Conservation (phyloP, 306 rosid genomes). For the peach (Prunus persica) region DNA sequence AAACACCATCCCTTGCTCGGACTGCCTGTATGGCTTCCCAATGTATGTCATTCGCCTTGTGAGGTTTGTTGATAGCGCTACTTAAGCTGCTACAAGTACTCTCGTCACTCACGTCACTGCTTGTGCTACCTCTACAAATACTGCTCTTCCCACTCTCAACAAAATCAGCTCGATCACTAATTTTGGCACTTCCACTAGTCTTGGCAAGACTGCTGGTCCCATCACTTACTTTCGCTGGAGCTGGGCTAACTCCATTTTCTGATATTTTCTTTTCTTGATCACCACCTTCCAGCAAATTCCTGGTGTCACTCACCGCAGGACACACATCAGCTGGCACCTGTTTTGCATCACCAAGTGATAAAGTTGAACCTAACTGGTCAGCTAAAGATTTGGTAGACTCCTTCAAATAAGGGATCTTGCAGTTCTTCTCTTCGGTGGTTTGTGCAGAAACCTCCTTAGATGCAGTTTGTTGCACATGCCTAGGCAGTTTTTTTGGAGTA, state of each 20-base stretch:
- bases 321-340: conserved; percentile 17
- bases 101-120: conserved; percentile 55
- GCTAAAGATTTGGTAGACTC: conserved; percentile 28
- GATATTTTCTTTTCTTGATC: conserved; percentile 31
- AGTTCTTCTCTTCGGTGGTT: conserved; percentile 11
- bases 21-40: conserved; percentile 62
- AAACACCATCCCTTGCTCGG: conserved; percentile 37
- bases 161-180: conserved; percentile 36
- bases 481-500: conserved; percentile 26
- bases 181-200: conserved; percentile 40
- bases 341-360: conserved; percentile 32
- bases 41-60: conserved; percentile 49
- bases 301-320: conserved; percentile 7
- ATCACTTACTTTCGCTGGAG: conserved; percentile 36
- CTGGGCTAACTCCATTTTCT: conserved; percentile 20
- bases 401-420: conserved; percentile 10
- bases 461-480: conserved; percentile 24
- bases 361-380: conserved; percentile 23
- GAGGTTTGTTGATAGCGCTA: conserved; percentile 50
- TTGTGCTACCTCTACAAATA: conserved; percentile 54
- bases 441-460: conserved; percentile 23
- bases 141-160: conserved; percentile 58
- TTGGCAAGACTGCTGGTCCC: conserved; percentile 34
- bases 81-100: conserved; percentile 59
- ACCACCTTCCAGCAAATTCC: conserved; percentile 9